These are phyloP conservation scores for Tremella fuciformis DNA, from an alignment of 768 basidiomycete genomes.

Conservation along the genomic window DNA sequence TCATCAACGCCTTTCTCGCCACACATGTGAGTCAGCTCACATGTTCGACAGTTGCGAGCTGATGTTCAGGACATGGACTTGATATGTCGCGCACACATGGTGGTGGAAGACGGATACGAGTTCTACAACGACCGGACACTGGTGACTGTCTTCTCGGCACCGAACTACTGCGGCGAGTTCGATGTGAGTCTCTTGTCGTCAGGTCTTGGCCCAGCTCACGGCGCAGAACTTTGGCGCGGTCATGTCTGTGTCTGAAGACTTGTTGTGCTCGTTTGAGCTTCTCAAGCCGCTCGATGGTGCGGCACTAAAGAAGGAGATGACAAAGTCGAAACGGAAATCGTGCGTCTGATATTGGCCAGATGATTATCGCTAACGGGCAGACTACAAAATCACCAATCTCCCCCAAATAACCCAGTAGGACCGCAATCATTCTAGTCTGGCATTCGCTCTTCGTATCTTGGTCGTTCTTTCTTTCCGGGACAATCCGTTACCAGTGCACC, in stretches of 20 bases:
- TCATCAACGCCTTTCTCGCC: constrained; percentile 90
- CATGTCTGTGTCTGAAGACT: constrained; percentile 88
- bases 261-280: constrained; percentile 94
- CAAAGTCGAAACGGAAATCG: constrained; percentile 98
- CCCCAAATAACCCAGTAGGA: constrained; percentile 46
- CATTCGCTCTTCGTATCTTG: no score
- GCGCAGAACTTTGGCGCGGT: constrained; percentile 51
- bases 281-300: constrained; percentile 93
- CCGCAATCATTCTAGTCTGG: no score
- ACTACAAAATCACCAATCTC: constrained; percentile 52
- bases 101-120: constrained; percentile 93
- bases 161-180: constrained; percentile 61
- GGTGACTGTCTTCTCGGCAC: constrained; percentile 97
- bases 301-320: constrained; percentile 95
- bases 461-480: no score
- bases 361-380: constrained; percentile 19
- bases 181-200: constrained; percentile 21
- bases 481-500: no score
- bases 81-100: constrained; percentile 99
- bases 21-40: constrained; percentile 45
- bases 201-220: constrained; percentile 59
- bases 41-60: neutral
- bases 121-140: constrained; percentile 99
- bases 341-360: constrained; percentile 49
- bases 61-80: constrained; percentile 79